Evolutionary conservation across 2,329 filamentous ascomycete species (phyloP).

Genomic region (Aspergillus transmontanensis): DNA sequence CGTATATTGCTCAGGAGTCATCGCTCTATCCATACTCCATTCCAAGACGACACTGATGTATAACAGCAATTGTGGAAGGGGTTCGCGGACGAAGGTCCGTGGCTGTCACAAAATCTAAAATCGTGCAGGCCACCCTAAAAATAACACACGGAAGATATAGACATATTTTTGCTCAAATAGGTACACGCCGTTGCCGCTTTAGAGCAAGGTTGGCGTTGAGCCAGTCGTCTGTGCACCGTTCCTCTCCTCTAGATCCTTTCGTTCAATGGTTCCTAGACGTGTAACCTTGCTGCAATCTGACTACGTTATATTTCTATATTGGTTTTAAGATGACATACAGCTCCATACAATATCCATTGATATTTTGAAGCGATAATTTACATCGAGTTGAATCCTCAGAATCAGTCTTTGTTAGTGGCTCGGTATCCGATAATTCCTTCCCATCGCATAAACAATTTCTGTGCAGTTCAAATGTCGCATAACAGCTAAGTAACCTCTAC

Average conservation of each 20-base stretch:
- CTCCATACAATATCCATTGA: fast-evolving
- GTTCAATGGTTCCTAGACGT: not conserved
- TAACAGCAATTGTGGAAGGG: too few relatives aligned
- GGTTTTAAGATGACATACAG: not conserved
- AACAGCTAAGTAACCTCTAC: not conserved
- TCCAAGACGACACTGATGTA: too few relatives aligned
- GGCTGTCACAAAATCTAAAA: too few relatives aligned
- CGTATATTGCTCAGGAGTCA: too few relatives aligned
- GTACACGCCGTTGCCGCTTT: too few relatives aligned
- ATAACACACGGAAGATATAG: fast-evolving
- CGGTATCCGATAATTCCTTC: not conserved
- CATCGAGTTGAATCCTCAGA: not conserved
- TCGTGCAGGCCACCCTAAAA: too few relatives aligned
- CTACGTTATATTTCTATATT: not conserved
- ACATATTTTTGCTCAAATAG: too few relatives aligned
- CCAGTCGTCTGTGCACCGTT: not conserved
- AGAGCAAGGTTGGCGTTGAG: too few relatives aligned
- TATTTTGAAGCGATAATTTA: not conserved
- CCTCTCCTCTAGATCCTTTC: not conserved
- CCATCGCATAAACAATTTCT: not conserved
- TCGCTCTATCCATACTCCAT: too few relatives aligned
- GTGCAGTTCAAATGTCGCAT: not conserved
- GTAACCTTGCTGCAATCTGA: not conserved
- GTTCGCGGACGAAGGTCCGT: too few relatives aligned
- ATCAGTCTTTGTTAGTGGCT: not conserved